A percentile compares a stretch with the other conserved stretches of the same genome.
phyloP scores from a whole-genome alignment of 441 rosid species.

The Eugenia klotzschiana region DNA sequence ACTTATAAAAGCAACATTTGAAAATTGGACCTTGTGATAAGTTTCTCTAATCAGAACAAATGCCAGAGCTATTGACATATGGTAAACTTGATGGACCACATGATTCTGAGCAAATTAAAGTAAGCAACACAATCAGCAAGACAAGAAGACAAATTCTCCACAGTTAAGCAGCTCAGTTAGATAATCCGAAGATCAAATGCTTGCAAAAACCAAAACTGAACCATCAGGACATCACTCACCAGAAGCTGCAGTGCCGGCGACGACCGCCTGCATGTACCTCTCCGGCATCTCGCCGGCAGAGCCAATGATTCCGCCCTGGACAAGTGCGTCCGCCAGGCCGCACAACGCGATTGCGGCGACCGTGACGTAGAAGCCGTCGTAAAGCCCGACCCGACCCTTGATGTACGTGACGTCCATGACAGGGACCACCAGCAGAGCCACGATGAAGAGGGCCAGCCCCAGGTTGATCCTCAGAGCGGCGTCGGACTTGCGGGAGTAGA shows the following conservation, averaged over 20 bases:
- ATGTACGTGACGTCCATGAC: slow-evolving; percentile 54
- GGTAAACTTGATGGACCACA: not conserved
- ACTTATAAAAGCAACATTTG: not conserved
- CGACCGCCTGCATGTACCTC: slow-evolving; percentile 78
- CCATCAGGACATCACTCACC: slow-evolving; percentile 22
- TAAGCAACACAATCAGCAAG: not conserved
- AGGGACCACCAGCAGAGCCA: slow-evolving; percentile 53
- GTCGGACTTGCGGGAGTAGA: slow-evolving; percentile 51
- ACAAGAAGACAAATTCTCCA: not conserved
- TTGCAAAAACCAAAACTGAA: not conserved
- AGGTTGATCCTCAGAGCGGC: slow-evolving; percentile 61
- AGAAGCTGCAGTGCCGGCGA: slow-evolving; percentile 90
- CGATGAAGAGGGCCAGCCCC: slow-evolving; percentile 45
- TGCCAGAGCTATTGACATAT: not conserved
- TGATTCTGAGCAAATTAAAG: not conserved
- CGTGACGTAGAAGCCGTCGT: slow-evolving; percentile 49
- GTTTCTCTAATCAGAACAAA: not conserved
- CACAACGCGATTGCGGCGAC: slow-evolving; percentile 36
- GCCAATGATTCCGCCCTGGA: slow-evolving; percentile 78
- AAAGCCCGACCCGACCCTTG: slow-evolving; percentile 64
- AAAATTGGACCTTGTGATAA: not conserved
- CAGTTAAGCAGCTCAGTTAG: not conserved
- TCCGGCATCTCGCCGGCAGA: slow-evolving; percentile 81
- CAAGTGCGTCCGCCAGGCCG: slow-evolving; percentile 69
- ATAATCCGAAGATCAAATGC: not conserved